Base-by-base conservation (phyloP, 2,329 filamentous ascomycete genomes). In the Colletotrichum lupini region DNA sequence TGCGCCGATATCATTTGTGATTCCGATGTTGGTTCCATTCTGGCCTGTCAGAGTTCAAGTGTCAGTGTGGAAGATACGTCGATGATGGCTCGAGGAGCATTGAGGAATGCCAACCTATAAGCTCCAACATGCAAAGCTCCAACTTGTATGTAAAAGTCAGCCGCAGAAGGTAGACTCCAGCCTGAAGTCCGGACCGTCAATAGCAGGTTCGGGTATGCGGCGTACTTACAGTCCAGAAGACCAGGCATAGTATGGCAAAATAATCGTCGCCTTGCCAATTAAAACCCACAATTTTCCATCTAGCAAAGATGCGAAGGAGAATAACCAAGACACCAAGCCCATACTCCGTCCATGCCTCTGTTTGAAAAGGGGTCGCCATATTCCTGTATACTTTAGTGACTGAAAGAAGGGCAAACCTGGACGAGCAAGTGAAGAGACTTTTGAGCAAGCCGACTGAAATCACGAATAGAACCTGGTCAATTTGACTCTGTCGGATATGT, bases 291-390 rank as follows among this genome's bases (percentile, higher is more conserved):
- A 80, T 75, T 65, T 79, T 83, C 76, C 79, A 80, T 42, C 85
- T 77, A 2, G 83, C 81, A 72, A 81, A 82, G 70, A 83, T 82
- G 16, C 85, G 82, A 5, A 83, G 70, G 2, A 85, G 73, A 4
- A 86, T 73, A 3, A 86, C 74, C 8, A 80, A 1, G 2, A 81
- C 74, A 2, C 84, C 84, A 32, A 86, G 76, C 1, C 78, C 81
- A 60, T 85, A 86, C 67, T 86, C 85, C 19, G 78, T 78, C 84
- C 85, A 86, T 9, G 83, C 83, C 74, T 86, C 84, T 2, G 76
- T 79, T 70, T 84, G 82, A 68, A 86, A 86, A 3, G 84, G 83
- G 5, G 82, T 84, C n/a, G 79, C 78, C 12, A 75, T 53, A 77
- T 78, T 80, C 53, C 32, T 62, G 24, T 32, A 49, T 9, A 32